phyloP scores from a whole-genome alignment of 2,329 filamentous ascomycete species.

The Mollisia scopiformis region DNA sequence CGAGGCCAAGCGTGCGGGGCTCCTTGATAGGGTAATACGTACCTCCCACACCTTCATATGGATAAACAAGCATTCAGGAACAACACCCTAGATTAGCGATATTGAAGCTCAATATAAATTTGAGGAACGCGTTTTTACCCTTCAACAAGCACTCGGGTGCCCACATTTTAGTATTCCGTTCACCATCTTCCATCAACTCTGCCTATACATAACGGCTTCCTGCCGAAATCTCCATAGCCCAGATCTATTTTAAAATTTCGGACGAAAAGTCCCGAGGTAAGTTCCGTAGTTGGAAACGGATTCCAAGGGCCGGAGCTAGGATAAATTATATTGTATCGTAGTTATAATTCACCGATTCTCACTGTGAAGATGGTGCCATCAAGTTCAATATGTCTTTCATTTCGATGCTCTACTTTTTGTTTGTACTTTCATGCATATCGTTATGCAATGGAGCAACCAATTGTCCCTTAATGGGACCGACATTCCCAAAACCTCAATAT shows the following conservation, averaged over 20 bases:
- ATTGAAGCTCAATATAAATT: background rate
- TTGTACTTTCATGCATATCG: background rate
- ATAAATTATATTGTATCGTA: background rate
- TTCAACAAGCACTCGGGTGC: background rate
- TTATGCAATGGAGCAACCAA: background rate
- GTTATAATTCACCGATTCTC: background rate
- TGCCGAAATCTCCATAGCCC: background rate
- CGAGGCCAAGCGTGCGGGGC: background rate
- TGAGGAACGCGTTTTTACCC: background rate
- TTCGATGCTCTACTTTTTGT: background rate
- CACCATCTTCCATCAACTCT: background rate
- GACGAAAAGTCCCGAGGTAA: background rate
- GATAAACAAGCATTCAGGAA: background rate
- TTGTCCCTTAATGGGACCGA: slow-evolving; percentile 6
- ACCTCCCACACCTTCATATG: background rate
- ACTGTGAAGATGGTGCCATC: background rate
- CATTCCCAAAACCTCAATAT: slow-evolving; percentile 3
- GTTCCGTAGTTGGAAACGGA: background rate
- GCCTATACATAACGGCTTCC: background rate
- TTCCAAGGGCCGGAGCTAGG: background rate
- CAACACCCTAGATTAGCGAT: background rate
- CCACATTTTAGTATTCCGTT: background rate
- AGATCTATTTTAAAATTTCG: background rate
- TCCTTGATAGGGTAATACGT: background rate
- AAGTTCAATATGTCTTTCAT: background rate